Percentiles rank a stretch among this genome's conserved stretches.
Evolutionary conservation across 164 flowering plant genomes (phyloP).

Genomic region (Aristolochia fimbriata): DNA sequence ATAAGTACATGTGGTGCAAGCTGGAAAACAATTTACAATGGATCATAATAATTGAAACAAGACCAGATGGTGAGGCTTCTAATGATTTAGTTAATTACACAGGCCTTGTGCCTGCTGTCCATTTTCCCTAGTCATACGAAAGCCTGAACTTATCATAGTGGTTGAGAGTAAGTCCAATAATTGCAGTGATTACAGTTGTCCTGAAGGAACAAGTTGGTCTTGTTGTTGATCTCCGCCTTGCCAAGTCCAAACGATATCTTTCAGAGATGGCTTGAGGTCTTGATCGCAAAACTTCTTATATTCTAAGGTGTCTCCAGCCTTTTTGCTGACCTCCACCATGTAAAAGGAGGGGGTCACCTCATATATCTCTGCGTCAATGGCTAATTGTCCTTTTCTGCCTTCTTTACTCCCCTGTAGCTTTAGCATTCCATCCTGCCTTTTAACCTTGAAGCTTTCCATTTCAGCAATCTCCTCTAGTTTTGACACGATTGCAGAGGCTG

Average conservation of each 20-base stretch:
- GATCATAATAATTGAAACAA: too few species aligned
- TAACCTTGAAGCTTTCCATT: slow-evolving; percentile 22
- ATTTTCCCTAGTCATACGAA: too few species aligned
- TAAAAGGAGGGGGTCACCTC: slow-evolving; percentile 34
- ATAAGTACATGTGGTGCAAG: too few species aligned
- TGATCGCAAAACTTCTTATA: slow-evolving; percentile 33
- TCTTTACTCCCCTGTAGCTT: slow-evolving; percentile 24
- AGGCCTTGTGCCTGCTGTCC: too few species aligned
- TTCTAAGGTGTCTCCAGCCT: slow-evolving; percentile 37
- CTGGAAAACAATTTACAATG: too few species aligned
- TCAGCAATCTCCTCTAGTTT: slow-evolving; percentile 37
- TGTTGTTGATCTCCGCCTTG: slow-evolving; percentile 16
- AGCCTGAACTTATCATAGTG: too few species aligned
- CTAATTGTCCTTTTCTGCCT: slow-evolving; percentile 41
- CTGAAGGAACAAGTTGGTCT: neutral
- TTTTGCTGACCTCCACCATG: slow-evolving; percentile 38
- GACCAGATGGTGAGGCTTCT: too few species aligned
- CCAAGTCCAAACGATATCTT: slow-evolving; percentile 36
- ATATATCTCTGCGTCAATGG: slow-evolving; percentile 43
- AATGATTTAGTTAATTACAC: too few species aligned
- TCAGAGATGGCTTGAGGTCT: slow-evolving; percentile 35
- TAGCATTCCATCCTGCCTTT: slow-evolving; percentile 31
- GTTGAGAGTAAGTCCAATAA: too few species aligned
- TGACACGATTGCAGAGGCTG: slow-evolving; percentile 33
- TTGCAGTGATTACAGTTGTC: too few species aligned